Conservation (phyloP, 768 basidiomycete genomes). For the Chlorophyllum brunneum region DNA sequence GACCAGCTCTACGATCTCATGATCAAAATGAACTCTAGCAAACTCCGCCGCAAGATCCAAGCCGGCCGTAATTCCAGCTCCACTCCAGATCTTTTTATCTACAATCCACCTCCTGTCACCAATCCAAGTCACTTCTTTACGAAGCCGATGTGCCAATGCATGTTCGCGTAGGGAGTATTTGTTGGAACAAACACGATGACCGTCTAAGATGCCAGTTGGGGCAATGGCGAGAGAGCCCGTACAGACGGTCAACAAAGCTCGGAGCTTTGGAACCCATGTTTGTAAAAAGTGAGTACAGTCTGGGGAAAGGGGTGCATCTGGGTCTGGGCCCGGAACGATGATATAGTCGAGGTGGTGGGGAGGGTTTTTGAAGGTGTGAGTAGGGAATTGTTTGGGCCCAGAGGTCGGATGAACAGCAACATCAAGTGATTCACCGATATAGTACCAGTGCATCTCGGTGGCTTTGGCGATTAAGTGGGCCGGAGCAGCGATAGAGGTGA, state of each 20-base stretch:
- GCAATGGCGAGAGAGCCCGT: slow-evolving; percentile 22
- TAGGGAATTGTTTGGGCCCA: slow-evolving; percentile 19
- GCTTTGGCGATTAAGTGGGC: slow-evolving; percentile 17
- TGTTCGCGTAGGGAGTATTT: slow-evolving; percentile 16
- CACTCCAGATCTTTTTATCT: slow-evolving; percentile 26
- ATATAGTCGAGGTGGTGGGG: slow-evolving; percentile 22
- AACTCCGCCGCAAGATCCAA: slow-evolving; percentile 28
- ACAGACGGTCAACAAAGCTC: slow-evolving; percentile 22
- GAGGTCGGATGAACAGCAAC: slow-evolving; percentile 16
- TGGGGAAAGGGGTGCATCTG: slow-evolving; percentile 10
- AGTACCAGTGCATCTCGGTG: slow-evolving; percentile 22
- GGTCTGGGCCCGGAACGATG: slow-evolving; percentile 23
- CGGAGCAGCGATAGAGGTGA: neutral
- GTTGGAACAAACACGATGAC: slow-evolving; percentile 21
- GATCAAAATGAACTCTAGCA: slow-evolving; percentile 21
- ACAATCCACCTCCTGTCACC: slow-evolving; percentile 23
- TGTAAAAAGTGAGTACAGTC: slow-evolving; percentile 18
- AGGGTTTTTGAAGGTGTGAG: slow-evolving; percentile 18
- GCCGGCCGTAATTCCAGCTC: slow-evolving; percentile 23
- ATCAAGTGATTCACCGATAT: slow-evolving; percentile 18
- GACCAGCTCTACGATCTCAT: slow-evolving; percentile 18
- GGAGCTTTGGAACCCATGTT: slow-evolving; percentile 15
- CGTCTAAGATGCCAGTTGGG: slow-evolving; percentile 23
- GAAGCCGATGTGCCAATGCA: slow-evolving; percentile 10
- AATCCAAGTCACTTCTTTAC: slow-evolving; percentile 25